Base-by-base conservation (phyloP, 1,284 basidiomycete genomes). In the Microbotryum silenes-acaulis region DNA sequence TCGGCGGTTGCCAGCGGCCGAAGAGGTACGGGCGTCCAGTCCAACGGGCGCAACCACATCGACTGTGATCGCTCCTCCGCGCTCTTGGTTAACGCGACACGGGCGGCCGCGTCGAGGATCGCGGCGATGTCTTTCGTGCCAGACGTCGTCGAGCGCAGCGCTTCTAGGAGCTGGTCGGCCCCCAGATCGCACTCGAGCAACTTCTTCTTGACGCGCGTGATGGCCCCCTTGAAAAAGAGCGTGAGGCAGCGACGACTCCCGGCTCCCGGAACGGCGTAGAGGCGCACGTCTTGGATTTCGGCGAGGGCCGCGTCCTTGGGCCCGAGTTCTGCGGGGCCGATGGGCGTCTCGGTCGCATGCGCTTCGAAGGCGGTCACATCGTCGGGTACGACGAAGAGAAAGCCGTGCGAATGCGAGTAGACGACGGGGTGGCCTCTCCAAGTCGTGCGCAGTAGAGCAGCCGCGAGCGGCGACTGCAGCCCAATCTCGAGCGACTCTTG, bases 381-480 rank as follows among this genome's bases (percentile, higher is more conserved):
- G 56, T 46, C 50, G 7, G 58, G 63, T 5, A 71, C 67, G 37
- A 60, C 63, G 33, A 67, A 72, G 25, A 71, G 61, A 68, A 66
- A 73, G 16, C 70, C 72, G 37, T 66, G 62, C 55, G 61, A 66
- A n/a, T 68, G 66, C 23, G 64, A 60, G 53, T 56, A 67, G 21
- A 66, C 57, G 51, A 71, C 59, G 10, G 71, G 68, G 48, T 61
- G 57, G n/a, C 63, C 65, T 8, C 66, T 59, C 57, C 60, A 66
- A n/a, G 59, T 67, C 33, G 64, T 54, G 51, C 64, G 60, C 50
- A 74, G 56, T 16, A 74, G 66, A 25, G 72, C 45, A 14, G 68
- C 61, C 21, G 69, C 58, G 49, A 72, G 52, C 20, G 64, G 64
- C 18, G 68, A 59, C 21, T 63, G 53, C 25, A 57, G 53, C 37